phyloP scores from a whole-genome alignment of 2,329 filamentous ascomycete species.

The Beauveria pseudobassiana region DNA sequence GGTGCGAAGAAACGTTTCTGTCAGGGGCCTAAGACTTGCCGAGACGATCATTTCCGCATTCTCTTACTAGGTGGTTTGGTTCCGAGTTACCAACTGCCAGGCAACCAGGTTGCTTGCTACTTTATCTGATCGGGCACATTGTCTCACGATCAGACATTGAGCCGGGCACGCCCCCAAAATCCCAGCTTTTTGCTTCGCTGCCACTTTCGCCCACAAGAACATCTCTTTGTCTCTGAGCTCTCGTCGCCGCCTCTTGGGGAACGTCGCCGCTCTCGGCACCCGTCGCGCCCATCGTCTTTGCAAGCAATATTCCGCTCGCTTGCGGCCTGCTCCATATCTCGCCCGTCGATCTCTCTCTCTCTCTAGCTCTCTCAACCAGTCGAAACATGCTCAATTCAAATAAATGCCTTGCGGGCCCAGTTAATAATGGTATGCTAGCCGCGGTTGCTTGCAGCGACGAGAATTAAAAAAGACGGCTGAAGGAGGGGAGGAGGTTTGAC shows the following conservation, averaged over 20 bases:
- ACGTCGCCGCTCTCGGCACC: no score
- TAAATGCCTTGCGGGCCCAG: background rate
- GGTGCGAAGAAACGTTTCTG: background rate
- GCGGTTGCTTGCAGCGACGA: background rate
- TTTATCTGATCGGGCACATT: background rate
- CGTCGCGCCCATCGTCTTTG: no score
- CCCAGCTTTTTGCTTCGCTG: no score
- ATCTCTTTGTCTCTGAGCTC: no score
- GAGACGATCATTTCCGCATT: background rate
- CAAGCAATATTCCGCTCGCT: background rate
- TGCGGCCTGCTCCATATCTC: no score
- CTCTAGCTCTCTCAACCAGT: background rate
- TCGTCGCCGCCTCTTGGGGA: no score
- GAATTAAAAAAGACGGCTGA: background rate
- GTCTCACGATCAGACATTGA: background rate
- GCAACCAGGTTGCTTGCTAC: no score
- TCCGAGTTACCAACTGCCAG: no score
- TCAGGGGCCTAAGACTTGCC: background rate
- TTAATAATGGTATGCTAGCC: background rate
- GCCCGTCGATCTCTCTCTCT: background rate
- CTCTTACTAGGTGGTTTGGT: no score
- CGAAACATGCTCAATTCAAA: conserved; percentile 9
- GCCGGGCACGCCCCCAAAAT: no score
- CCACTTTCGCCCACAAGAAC: no score
- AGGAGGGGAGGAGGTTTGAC: no score